Evolutionary conservation across 1,284 basidiomycete species (phyloP).

Genomic region (Marasmius fiardii): DNA sequence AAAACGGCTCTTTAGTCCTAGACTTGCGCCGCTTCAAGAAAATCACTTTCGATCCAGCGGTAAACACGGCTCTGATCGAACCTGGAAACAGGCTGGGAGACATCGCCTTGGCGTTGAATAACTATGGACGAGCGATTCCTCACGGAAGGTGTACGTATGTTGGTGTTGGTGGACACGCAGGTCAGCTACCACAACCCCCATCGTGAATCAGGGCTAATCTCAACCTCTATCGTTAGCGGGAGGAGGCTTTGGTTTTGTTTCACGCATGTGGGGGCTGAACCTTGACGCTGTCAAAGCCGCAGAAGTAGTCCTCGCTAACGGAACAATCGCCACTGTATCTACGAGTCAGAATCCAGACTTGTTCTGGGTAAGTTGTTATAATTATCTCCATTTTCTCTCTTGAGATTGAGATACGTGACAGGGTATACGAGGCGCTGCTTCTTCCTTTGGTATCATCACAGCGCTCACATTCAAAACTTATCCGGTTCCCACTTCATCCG

Average conservation of each 20-base stretch:
- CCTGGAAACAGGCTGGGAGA: constrained; percentile 25
- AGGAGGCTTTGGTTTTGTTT: constrained; percentile 24
- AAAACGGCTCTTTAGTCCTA: constrained; percentile 23
- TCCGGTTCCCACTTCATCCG: constrained; percentile 20
- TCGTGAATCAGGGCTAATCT: neutral
- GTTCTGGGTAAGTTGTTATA: constrained; percentile 23
- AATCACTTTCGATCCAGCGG: constrained; percentile 16
- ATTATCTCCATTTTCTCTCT: neutral
- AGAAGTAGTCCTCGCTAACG: constrained; percentile 26
- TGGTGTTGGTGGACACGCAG: constrained; percentile 8
- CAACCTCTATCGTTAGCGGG: neutral
- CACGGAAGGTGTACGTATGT: constrained; percentile 29
- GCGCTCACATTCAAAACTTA: constrained; percentile 25
- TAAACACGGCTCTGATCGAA: constrained; percentile 14
- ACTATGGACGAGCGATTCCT: constrained; percentile 25
- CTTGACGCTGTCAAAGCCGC: constrained; percentile 25
- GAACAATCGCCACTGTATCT: constrained; percentile 23
- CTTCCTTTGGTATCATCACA: constrained; percentile 31
- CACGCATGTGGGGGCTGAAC: constrained; percentile 24
- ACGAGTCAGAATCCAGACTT: constrained; percentile 22
- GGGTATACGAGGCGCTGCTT: constrained; percentile 28
- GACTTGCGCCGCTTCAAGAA: constrained; percentile 20
- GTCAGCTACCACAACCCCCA: neutral
- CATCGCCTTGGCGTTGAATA: constrained; percentile 22
- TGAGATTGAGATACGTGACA: too few relatives aligned